phyloP scores from a whole-genome alignment of 192 early-diverging fungal genomes.

The Backusella australiensis region DNA sequence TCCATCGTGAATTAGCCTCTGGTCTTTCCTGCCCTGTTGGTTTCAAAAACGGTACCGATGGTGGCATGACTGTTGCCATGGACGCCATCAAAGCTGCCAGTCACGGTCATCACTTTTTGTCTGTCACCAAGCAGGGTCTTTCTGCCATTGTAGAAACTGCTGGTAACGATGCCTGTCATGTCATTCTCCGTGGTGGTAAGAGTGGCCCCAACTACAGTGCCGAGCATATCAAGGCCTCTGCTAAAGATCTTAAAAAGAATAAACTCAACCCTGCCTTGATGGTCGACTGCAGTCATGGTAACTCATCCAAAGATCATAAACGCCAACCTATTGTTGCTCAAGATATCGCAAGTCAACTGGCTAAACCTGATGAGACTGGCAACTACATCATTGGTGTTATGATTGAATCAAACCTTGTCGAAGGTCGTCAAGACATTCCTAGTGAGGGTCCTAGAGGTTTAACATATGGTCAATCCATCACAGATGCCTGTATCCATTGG shows the following conservation, averaged over 20 bases:
- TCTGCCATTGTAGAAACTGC: conserved; percentile 81
- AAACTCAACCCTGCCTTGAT: conserved; percentile 65
- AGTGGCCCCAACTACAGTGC: conserved; percentile 90
- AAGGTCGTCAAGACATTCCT: conserved; percentile 77
- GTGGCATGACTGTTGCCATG: conserved; percentile 79
- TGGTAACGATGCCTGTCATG: conserved; percentile 91
- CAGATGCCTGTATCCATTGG: conserved; percentile 94
- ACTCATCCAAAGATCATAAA: conserved; percentile 83
- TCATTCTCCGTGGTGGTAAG: conserved; percentile 88
- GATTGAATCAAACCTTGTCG: conserved; percentile 91
- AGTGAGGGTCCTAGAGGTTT: conserved; percentile 67
- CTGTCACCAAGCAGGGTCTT: conserved; percentile 83
- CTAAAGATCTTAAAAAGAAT: conserved; percentile 57
- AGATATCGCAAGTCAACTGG: conserved; percentile 49
- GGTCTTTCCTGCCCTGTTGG: conserved; percentile 79
- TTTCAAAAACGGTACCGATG: conserved; percentile 84
- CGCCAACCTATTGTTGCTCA: conserved; percentile 77
- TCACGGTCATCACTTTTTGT: conserved; percentile 72
- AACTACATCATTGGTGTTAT: conserved; percentile 88
- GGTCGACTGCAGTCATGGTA: conserved; percentile 98
- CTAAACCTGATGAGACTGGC: conserved; percentile 57
- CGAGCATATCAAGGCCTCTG: conserved; percentile 58
- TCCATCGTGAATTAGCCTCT: conserved; percentile 80
- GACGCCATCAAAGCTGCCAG: conserved; percentile 92
- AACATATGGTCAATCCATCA: conserved; percentile 85